phyloP scores from a whole-genome alignment of 768 basidiomycete species.

The Termitomyces heimii region DNA sequence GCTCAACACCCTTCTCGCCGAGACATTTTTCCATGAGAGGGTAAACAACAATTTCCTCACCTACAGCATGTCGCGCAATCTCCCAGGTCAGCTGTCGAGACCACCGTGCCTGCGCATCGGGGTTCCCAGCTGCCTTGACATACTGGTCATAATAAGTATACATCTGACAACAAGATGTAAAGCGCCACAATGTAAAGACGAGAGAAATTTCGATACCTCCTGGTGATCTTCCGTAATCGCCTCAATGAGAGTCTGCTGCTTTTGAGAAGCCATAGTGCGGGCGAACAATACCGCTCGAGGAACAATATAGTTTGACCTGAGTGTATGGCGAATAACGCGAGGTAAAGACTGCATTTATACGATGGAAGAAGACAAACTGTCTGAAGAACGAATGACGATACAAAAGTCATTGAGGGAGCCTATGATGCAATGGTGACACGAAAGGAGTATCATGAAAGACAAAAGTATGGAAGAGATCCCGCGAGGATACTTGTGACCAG shows the following conservation, averaged over 20 bases:
- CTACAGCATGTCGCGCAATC: constrained; percentile 54
- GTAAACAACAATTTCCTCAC: constrained; percentile 60
- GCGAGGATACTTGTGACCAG: neutral
- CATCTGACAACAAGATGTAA: constrained; percentile 32
- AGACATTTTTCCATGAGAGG: constrained; percentile 56
- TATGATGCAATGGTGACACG: neutral
- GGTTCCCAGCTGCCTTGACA: constrained; percentile 31
- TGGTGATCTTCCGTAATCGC: constrained; percentile 45
- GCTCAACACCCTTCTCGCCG: constrained; percentile 40
- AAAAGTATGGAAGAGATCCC: neutral
- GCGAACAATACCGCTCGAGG: neutral
- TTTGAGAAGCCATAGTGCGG: constrained; percentile 14
- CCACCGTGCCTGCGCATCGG: constrained; percentile 47
- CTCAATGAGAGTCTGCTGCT: constrained; percentile 26
- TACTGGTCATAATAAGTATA: constrained; percentile 51
- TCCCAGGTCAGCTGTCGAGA: constrained; percentile 54
- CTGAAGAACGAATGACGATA: neutral
- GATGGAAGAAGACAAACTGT: neutral
- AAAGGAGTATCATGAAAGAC: neutral
- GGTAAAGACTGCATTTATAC: neutral
- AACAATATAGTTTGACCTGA: neutral
- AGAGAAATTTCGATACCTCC: constrained; percentile 27
- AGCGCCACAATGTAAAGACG: neutral
- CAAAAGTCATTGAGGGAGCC: neutral
- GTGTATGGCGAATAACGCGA: neutral